Conservation (phyloP, 2,329 filamentous ascomycete species). For the Aspergillus spinulosporus region DNA sequence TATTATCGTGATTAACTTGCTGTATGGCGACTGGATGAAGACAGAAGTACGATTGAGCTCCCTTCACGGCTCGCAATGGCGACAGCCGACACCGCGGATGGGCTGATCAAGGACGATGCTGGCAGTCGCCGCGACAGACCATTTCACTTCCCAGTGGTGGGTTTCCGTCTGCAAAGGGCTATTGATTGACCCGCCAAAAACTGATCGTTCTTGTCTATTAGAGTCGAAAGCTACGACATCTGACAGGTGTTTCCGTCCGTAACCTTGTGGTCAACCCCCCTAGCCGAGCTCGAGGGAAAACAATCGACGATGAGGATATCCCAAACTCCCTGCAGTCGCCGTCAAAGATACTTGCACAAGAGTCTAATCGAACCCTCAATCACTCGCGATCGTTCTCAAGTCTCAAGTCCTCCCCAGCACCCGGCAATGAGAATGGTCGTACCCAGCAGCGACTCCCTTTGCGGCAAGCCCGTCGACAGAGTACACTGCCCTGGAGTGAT, state of each 20-base stretch:
- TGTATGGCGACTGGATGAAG: constrained; percentile 24
- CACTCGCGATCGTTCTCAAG: constrained; percentile 62
- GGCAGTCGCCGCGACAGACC: constrained; percentile 47
- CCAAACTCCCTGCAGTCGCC: constrained; percentile 67
- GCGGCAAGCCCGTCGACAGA: constrained; percentile 50
- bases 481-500: constrained; percentile 64
- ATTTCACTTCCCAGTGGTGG: constrained; percentile 55
- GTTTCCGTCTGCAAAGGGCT: constrained; percentile 6
- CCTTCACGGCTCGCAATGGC: constrained; percentile 24
- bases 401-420: constrained; percentile 38
- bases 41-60: constrained; percentile 18
- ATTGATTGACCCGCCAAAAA: neutral
- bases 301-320: constrained; percentile 74
- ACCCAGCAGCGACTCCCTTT: constrained; percentile 23
- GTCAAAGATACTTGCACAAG: constrained; percentile 62
- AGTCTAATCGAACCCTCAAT: constrained; percentile 51
- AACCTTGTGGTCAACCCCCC: constrained; percentile 71
- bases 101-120: constrained; percentile 27
- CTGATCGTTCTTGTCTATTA: constrained; percentile 40
- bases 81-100: constrained; percentile 19
- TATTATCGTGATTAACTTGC: neutral
- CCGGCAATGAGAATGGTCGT: constrained; percentile 12
- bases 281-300: constrained; percentile 55
- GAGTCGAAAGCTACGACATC: constrained; percentile 85
- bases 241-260: constrained; percentile 81